A percentile compares a stretch with the other conserved stretches of the same genome.
Evolutionary conservation across 108 stramenopile species (phyloP).

Genomic region (Schizochytrium sp.): DNA sequence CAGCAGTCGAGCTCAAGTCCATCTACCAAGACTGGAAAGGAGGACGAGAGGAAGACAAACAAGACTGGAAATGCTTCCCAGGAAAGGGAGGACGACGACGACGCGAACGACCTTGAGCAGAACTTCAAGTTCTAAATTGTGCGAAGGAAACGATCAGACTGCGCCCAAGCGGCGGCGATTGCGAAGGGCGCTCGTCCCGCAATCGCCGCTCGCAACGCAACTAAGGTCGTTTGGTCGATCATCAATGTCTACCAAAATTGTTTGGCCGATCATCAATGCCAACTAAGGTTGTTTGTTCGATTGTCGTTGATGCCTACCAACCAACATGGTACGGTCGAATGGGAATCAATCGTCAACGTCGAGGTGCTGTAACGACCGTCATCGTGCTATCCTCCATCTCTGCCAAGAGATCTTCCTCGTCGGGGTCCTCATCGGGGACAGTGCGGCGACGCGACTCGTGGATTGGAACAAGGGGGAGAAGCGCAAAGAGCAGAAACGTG

Average conservation of each 20-base stretch:
- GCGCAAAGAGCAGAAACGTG: neutral
- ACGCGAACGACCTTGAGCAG: conserved; percentile 54
- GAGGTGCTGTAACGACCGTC: neutral
- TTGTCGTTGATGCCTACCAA: too few relatives aligned
- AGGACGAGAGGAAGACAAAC: neutral
- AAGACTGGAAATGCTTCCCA: conserved; percentile 10
- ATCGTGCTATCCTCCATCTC: neutral
- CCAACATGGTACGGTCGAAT: neutral
- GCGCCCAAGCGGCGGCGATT: too few relatives aligned
- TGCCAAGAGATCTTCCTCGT: neutral
- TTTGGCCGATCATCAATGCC: too few relatives aligned
- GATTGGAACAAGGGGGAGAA: conserved; percentile 49
- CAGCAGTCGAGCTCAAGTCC: neutral
- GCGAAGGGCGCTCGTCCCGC: too few relatives aligned
- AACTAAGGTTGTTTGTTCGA: too few relatives aligned
- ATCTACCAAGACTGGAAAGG: too few relatives aligned
- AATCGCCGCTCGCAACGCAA: too few relatives aligned
- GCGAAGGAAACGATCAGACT: too few relatives aligned
- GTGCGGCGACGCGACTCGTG: neutral
- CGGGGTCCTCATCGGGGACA: neutral
- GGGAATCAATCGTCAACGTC: neutral
- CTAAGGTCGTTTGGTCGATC: too few relatives aligned
- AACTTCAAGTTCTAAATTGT: conserved; percentile 73
- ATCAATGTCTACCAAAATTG: too few relatives aligned
- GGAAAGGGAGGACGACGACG: conserved; percentile 47